phyloP scores from a whole-genome alignment of 1,284 basidiomycete genomes.

The Ceratobasidium sp. region DNA sequence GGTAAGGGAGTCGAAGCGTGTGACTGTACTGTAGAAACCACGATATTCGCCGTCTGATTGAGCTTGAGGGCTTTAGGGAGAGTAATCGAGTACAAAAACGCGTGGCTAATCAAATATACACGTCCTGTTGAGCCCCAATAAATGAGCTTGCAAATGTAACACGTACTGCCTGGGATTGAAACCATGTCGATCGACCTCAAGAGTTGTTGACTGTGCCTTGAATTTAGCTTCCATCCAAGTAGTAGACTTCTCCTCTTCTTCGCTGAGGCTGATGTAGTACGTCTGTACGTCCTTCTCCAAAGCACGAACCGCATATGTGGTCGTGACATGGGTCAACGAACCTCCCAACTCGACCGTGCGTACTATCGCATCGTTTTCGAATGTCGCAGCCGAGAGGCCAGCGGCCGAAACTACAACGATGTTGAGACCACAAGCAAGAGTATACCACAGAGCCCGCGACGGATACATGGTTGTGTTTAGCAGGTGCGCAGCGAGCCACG shows the following conservation, averaged over 20 bases:
- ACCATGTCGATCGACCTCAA: slow-evolving; percentile 62
- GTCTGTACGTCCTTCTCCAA: slow-evolving; percentile 65
- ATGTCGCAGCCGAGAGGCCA: slow-evolving; percentile 55
- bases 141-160: slow-evolving; percentile 23
- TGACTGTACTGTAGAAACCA: slow-evolving; percentile 75
- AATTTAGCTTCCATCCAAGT: slow-evolving; percentile 81
- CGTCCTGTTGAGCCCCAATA: slow-evolving; percentile 5
- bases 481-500: slow-evolving; percentile 34
- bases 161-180: slow-evolving; percentile 62
- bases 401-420: slow-evolving; percentile 4
- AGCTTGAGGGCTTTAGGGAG: slow-evolving; percentile 59
- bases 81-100: slow-evolving; percentile 55
- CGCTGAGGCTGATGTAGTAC: slow-evolving; percentile 74
- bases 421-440: slow-evolving; percentile 19
- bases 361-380: slow-evolving; percentile 86
- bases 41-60: slow-evolving; percentile 71
- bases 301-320: slow-evolving; percentile 83
- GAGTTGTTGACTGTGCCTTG: slow-evolving; percentile 68
- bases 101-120: slow-evolving; percentile 50
- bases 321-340: slow-evolving; percentile 81
- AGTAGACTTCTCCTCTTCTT: slow-evolving; percentile 67
- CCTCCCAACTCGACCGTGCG: slow-evolving; percentile 88
- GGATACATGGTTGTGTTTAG: slow-evolving; percentile 34
- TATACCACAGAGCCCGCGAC: slow-evolving; percentile 13
- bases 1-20: slow-evolving; percentile 82